Base-by-base conservation (phyloP, 345 rosid genomes). In the Diplotaxis tenuifolia region DNA sequence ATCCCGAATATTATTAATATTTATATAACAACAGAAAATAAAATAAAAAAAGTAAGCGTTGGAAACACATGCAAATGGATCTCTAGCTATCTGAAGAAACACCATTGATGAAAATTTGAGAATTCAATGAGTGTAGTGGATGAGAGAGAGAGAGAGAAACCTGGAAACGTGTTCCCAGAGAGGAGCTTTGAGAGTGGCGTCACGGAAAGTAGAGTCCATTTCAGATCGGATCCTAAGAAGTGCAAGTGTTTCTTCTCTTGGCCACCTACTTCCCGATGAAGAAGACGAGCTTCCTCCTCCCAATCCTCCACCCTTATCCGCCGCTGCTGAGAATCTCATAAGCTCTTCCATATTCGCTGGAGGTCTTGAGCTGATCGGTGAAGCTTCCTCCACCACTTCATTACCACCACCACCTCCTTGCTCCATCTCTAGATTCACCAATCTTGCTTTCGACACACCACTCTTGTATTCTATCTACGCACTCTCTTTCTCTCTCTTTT, bases 121-220 rank as follows among this genome's bases (percentile, higher is more conserved):
- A 40, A 38, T 36, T 32, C 32, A 58, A 56, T 11, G 62, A 60
- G 15, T 61, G 36, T 68, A 68, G 38, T 27, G 56, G 28, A 42
- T 58, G 21, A 20, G 27, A 52, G 54, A 62, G 12, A 4, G 45
- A 31, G 60, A 20, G 9, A n/a, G 23, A 52, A 74, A 93, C 98
- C 96, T 88, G 73, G 98, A 90, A 36, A 93, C 88, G 40, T 88
- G 90, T 76, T 90, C 98, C 98, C 98, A 93, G 6, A 93, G 89
- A 34, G 96, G 96, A 65, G 89, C 93, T 77, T 93, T 93, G 58
- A 88, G 84, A 74, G 93, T 80, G 77, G 98, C 90, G 62, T 90
- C 96, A 18, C 89, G 90, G 75, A 93, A 93, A 61, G 70, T 67
- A 5, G 88, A 85, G 67, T 90, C 96, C 98, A 93, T 93, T 11